A percentile compares a stretch with the other conserved stretches of the same genome.
Evolutionary conservation across 2,329 filamentous ascomycete species (phyloP).

Genomic region (Pseudopyricularia javanii): DNA sequence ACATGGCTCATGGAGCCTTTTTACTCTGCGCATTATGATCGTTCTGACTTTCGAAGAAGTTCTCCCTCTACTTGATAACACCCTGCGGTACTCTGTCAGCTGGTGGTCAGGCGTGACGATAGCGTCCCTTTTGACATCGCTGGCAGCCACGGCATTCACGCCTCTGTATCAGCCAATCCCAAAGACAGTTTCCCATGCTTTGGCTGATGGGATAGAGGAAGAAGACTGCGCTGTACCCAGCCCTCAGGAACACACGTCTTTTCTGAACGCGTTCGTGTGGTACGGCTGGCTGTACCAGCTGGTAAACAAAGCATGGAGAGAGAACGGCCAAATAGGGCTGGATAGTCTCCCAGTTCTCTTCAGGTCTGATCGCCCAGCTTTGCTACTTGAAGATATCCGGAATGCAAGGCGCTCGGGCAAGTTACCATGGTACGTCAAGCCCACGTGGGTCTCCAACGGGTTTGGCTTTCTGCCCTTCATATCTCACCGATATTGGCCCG

Average conservation of each 20-base stretch:
- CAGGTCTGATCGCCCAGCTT: slow-evolving; percentile 41
- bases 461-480: neutral
- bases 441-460: neutral
- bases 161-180: neutral
- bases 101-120: neutral
- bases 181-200: neutral
- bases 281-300: slow-evolving; percentile 20
- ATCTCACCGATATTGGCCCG: neutral
- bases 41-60: neutral
- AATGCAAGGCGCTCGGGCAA: slow-evolving; percentile 26
- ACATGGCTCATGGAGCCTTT: neutral
- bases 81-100: neutral
- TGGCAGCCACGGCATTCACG: neutral
- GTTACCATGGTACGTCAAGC: neutral
- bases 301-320: slow-evolving; percentile 10
- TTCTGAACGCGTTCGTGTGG: slow-evolving; percentile 18
- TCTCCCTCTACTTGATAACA: neutral
- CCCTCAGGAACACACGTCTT: slow-evolving; percentile 17
- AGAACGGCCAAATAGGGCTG: slow-evolving; percentile 21
- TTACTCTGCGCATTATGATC: neutral
- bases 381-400: slow-evolving; percentile 30
- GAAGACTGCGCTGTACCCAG: neutral
- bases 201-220: neutral
- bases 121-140: neutral
- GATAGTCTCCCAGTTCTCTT: slow-evolving; percentile 34